Evolutionary conservation across 2,329 filamentous ascomycete species (phyloP).

Genomic region (Ceratocystis cacaofunesta): DNA sequence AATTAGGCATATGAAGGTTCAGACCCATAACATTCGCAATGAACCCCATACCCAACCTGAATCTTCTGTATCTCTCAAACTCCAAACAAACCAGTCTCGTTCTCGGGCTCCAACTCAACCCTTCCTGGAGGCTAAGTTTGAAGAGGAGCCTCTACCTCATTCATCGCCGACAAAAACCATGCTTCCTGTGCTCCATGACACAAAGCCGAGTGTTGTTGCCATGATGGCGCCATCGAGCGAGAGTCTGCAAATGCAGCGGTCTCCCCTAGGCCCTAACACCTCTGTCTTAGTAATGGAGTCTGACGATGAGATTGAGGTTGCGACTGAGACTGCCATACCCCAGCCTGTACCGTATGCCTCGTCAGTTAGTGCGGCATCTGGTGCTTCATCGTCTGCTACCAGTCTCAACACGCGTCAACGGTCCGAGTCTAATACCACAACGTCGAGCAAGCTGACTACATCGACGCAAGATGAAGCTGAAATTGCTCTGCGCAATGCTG

Average conservation of each 20-base stretch:
- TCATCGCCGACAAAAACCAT: not conserved
- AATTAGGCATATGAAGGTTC: not conserved
- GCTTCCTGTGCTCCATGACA: not conserved
- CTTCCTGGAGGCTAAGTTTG: not conserved
- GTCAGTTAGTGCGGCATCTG: slow-evolving; percentile 29
- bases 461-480: slow-evolving; percentile 28
- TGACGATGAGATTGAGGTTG: slow-evolving; percentile 24
- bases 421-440: slow-evolving; percentile 24
- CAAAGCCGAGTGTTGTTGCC: not conserved
- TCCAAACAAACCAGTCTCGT: not conserved
- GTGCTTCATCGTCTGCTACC: slow-evolving; percentile 24
- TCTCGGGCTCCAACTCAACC: not conserved
- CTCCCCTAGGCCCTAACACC: slow-evolving; percentile 23
- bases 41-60: slow-evolving; percentile 5
- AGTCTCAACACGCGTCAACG: slow-evolving; percentile 17
- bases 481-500: slow-evolving; percentile 36
- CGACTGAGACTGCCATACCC: slow-evolving; percentile 20
- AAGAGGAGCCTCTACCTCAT: not conserved
- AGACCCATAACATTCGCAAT: slow-evolving; percentile 4
- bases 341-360: slow-evolving; percentile 18
- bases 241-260: not conserved
- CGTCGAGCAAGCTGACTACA: slow-evolving; percentile 24
- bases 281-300: slow-evolving; percentile 30
- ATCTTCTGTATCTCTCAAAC: not conserved
- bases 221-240: slow-evolving; percentile 5